phyloP scores from a whole-genome alignment of 768 basidiomycete genomes.

The Solioccasus polychromus region DNA sequence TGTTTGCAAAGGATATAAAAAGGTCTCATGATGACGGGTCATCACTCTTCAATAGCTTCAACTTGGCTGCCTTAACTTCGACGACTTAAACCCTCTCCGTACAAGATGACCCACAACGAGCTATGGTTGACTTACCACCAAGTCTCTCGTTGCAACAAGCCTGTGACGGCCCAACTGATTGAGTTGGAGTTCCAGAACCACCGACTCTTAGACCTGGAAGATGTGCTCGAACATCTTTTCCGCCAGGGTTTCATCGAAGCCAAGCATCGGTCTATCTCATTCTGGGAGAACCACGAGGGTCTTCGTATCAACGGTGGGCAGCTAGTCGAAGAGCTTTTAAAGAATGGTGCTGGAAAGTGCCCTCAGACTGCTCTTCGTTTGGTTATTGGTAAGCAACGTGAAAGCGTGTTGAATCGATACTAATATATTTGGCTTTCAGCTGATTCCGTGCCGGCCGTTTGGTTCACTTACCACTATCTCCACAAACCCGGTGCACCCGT shows the following conservation, averaged over 20 bases:
- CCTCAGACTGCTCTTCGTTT: conserved; percentile 44
- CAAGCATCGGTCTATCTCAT: conserved; percentile 39
- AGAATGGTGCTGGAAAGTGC: conserved; percentile 40
- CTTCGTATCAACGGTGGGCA: conserved; percentile 35
- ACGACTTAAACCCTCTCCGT: neutral
- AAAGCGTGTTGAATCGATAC: neutral
- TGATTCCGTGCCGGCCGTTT: conserved; percentile 38
- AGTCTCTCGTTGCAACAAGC: conserved; percentile 40
- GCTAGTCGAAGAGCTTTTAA: conserved; percentile 35
- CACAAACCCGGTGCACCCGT: conserved; percentile 30
- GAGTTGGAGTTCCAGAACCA: conserved; percentile 43
- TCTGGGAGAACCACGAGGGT: conserved; percentile 44
- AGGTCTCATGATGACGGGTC: neutral
- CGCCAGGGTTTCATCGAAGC: conserved; percentile 46
- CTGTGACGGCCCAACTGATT: conserved; percentile 45
- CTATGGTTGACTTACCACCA: conserved; percentile 51
- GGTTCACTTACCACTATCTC: conserved; percentile 45
- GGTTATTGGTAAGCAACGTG: conserved; percentile 39
- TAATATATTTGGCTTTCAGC: conserved; percentile 28
- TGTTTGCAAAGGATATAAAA: conserved; percentile 9
- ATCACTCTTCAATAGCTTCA: neutral
- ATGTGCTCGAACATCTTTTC: conserved; percentile 46
- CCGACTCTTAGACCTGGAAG: conserved; percentile 43
- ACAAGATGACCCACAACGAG: conserved; percentile 34
- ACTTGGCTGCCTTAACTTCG: neutral